phyloP scores from a whole-genome alignment of 192 early-diverging fungal species.

The Coemansia sp. region DNA sequence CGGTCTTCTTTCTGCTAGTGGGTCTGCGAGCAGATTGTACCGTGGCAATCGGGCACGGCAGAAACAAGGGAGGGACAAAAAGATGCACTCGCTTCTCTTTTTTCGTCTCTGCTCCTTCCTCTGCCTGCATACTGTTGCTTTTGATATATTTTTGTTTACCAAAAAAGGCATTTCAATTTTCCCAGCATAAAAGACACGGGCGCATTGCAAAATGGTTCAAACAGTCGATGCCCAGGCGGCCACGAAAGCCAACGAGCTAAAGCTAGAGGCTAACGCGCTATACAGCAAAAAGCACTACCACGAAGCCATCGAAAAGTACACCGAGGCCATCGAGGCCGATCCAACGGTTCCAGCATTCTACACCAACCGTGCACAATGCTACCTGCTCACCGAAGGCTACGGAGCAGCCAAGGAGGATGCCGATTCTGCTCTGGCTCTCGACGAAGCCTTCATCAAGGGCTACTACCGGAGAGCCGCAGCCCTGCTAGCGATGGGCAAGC shows the following conservation, averaged over 20 bases:
- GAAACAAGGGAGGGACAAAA: too few species aligned
- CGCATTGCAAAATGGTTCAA: conserved; percentile 8
- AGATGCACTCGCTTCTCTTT: conserved; percentile 2
- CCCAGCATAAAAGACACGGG: background rate
- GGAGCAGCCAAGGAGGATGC: conserved; percentile 80
- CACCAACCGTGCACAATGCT: conserved; percentile 88
- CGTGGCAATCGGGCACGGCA: too few species aligned
- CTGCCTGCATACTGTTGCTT: background rate
- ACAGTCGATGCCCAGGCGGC: conserved; percentile 12
- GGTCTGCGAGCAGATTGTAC: too few species aligned
- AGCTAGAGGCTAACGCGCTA: conserved; percentile 44
- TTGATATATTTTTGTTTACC: background rate
- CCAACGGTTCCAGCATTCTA: conserved; percentile 83
- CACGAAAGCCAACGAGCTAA: conserved; percentile 18
- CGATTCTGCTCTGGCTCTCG: conserved; percentile 74
- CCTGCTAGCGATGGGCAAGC: conserved; percentile 77
- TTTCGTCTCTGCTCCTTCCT: background rate
- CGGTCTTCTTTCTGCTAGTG: too few species aligned
- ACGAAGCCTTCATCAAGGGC: conserved; percentile 83
- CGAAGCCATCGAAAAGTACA: conserved; percentile 90
- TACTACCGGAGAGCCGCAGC: conserved; percentile 93
- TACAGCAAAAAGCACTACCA: conserved; percentile 63
- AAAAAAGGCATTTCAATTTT: background rate
- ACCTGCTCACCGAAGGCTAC: conserved; percentile 82
- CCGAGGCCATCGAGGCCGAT: conserved; percentile 79